Base-by-base conservation (phyloP, 1,284 basidiomycete genomes). In the Cystobasidiaceae sp. region DNA sequence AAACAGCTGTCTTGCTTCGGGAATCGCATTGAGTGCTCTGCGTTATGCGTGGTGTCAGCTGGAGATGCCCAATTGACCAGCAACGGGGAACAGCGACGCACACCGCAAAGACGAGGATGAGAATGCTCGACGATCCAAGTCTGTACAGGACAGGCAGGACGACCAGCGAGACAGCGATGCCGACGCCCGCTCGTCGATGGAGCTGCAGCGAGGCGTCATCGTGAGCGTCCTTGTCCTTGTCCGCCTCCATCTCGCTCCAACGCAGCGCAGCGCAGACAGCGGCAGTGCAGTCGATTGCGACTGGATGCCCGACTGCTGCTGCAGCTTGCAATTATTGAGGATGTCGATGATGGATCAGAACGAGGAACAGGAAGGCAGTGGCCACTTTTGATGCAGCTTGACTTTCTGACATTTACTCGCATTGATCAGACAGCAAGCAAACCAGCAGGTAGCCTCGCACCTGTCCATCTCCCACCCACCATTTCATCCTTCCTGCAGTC, bases 131-230 rank as follows among this genome's bases (percentile, higher is more conserved):
- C 21, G 48, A 32, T 28, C 52, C 61, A 28, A 64, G 4, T 34
- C 52, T 55, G 52, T 64, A 64, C 9, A 64, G 61, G 25, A 64
- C 32, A 8, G 61, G 61, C 33, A 64, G 61, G 8, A 64, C 34
- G 3, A 55, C 51, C 61, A 56, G 32, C 17, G 43, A 39, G 3
- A 44, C 30, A 4, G 51, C 61, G 19, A 19, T 51, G 30, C 30
- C 19, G 34, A 46, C 11, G 39, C 54, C 19, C 39, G 54, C 30
- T 30, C 32, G 23, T 44, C 30, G 3, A 56, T n/a, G n/a, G n/a
- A n/a, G n/a, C n/a, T n/a, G n/a, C n/a, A n/a, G n/a, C n/a, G n/a
- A n/a, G n/a, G n/a, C n/a, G n/a, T n/a, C n/a, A n/a, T n/a, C n/a
- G 37, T n/a, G 11, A n/a, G 9, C n/a, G 37, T n/a, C n/a, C 9